These are phyloP conservation scores for Carex sylvatica DNA, from an alignment of 202 grass and related monocot species.

Conservation along the genomic window DNA sequence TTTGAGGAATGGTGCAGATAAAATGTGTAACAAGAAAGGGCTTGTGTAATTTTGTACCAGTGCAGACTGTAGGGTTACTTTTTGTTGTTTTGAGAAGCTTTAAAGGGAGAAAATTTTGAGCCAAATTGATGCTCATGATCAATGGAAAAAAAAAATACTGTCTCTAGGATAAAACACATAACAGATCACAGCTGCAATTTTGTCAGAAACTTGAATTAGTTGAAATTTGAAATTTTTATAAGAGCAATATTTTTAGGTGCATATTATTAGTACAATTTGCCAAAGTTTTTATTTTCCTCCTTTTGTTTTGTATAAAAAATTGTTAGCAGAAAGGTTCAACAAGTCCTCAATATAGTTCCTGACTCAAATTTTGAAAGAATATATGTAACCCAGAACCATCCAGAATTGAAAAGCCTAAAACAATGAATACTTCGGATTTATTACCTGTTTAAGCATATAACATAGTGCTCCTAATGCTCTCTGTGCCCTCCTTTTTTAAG, in stretches of 20 bases:
- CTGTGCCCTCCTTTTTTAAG: neutral
- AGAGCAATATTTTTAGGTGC: neutral
- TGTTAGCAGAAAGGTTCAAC: neutral
- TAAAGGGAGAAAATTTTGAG: neutral
- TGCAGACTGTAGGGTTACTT: neutral
- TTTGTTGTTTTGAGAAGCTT: neutral
- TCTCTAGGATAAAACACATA: neutral
- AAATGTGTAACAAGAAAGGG: slow-evolving; percentile 5
- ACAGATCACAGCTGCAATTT: neutral
- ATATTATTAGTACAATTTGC: neutral
- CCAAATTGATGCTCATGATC: neutral
- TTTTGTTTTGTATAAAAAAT: neutral
- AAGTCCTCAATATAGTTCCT: neutral
- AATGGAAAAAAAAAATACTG: neutral
- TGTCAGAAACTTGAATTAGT: neutral
- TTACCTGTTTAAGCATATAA: neutral
- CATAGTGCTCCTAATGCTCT: neutral
- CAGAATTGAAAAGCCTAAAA: neutral
- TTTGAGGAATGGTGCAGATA: neutral
- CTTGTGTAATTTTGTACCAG: neutral
- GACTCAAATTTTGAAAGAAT: neutral
- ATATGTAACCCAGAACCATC: neutral
- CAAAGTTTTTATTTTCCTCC: neutral
- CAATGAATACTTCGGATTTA: neutral
- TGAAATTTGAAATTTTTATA: neutral